phyloP scores from a whole-genome alignment of 2,329 filamentous ascomycete species.

The Fusarium albidum region DNA sequence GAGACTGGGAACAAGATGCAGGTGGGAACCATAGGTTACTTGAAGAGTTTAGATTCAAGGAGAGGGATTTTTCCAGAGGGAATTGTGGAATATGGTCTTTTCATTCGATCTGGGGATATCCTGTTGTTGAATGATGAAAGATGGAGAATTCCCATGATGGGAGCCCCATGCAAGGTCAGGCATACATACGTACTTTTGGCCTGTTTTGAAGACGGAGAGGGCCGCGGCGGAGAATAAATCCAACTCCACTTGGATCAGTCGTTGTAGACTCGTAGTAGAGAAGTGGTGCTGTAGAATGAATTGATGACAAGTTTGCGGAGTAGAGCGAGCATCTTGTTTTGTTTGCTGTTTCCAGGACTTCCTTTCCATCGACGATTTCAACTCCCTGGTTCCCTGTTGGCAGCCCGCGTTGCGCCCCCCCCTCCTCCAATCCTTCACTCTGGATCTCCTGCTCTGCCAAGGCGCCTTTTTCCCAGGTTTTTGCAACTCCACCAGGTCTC shows the following conservation, averaged over 20 bases:
- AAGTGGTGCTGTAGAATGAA: no score
- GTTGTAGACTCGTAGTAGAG: no score
- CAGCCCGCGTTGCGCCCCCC: no score
- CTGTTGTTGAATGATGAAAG: slow-evolving; percentile 10
- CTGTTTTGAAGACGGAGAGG: background rate
- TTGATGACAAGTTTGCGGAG: no score
- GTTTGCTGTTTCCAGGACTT: no score
- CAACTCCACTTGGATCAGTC: no score
- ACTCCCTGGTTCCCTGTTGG: no score
- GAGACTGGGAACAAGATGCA: background rate
- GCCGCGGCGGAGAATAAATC: background rate
- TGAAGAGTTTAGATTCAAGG: no score
- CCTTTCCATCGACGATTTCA: no score
- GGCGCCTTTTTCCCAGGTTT: background rate
- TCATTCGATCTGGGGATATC: slow-evolving; percentile 9
- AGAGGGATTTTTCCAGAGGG: background rate
- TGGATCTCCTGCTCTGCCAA: slow-evolving; percentile 13
- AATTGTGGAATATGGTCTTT: slow-evolving; percentile 21
- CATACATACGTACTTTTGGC: no score
- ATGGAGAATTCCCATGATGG: slow-evolving; percentile 28
- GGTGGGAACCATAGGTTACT: background rate
- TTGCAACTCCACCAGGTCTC: background rate
- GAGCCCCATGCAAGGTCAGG: no score
- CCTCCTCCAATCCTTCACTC: background rate
- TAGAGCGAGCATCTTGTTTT: no score